Conservation (phyloP, 495 filamentous ascomycete species). For the Xylaria castorea region DNA sequence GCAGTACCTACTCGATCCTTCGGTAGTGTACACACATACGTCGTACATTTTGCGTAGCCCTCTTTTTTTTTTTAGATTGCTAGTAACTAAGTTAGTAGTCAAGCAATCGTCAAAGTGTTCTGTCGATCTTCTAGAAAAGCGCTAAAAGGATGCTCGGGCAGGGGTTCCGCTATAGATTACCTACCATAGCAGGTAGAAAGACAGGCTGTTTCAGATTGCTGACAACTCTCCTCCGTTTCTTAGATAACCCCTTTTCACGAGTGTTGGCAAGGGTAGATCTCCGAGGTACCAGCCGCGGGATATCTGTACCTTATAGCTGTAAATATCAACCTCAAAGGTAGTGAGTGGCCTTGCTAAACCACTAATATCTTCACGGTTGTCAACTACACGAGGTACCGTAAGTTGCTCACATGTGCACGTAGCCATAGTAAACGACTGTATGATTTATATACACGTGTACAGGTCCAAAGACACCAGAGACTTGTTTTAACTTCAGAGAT, state of each 20-base stretch:
- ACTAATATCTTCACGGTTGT: not conserved
- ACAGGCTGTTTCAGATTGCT: slow-evolving; percentile 22
- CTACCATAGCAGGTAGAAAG: slow-evolving; percentile 6
- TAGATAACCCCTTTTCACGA: slow-evolving; percentile 13
- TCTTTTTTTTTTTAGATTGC: slow-evolving; percentile 19
- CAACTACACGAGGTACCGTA: not conserved
- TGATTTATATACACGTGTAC: slow-evolving; percentile 4
- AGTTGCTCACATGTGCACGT: not conserved
- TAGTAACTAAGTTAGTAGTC: not conserved
- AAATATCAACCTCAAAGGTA: not conserved
- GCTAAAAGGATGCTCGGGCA: slow-evolving; percentile 13
- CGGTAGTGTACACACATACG: not conserved
- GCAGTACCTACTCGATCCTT: not conserved
- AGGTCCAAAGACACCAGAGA: not conserved
- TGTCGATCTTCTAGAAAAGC: slow-evolving; percentile 29
- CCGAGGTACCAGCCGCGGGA: not conserved
- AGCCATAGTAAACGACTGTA: not conserved
- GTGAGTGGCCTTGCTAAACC: too few relatives aligned
- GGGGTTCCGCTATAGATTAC: slow-evolving; percentile 2
- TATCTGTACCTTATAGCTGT: not conserved
- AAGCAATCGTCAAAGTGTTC: slow-evolving; percentile 13
- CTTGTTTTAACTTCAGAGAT: not conserved
- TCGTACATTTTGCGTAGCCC: slow-evolving; percentile 5
- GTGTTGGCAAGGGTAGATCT: not conserved
- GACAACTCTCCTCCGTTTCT: slow-evolving; percentile 20